Base-by-base conservation (phyloP, 352 stramenopile genomes). In the Phytophthora fragariaefolia region DNA sequence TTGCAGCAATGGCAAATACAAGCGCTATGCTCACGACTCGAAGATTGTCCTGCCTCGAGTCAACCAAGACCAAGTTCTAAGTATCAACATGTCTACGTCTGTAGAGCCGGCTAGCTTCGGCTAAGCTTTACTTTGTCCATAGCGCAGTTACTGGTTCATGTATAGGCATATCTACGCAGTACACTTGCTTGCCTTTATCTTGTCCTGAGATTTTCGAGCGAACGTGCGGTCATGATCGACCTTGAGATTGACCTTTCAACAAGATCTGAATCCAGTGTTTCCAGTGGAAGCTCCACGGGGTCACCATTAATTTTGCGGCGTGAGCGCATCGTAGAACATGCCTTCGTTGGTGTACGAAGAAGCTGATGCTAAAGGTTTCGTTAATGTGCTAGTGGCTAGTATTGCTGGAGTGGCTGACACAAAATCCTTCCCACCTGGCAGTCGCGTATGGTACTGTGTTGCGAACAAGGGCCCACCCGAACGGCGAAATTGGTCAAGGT, bases 1-100 rank as follows among this genome's bases (percentile, higher is more conserved):
- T n/a, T 38, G 2, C 52, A 90, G 81, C 61, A 73, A 87, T 26
- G 81, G 81, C 24, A 76, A 82, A 45, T 86, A 84, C 59, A 90
- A 90, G 59, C 72, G 81, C 18, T 80, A 66, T 34, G 65, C 66
- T 6, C 65, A 84, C 38, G 81, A 90, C 40, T 28, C 51, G 23
- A 71, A 61, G 40, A 34, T 62, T 17, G 18, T 69, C 18, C 43
- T 51, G 8, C 43, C 51, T 34, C 42, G 4, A 4, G 27, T 24
- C 5, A 34, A 17, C 32, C 47, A 26, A 38, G 34, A 51, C 13
- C 32, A 10, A 30, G 40, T 49, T n/a, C 7, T n/a, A 12, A 50
- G 12, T 20, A 28, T 50, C 23, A 28, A 32, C n/a, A 20, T 18
- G 43, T 50, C 43, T 13, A 0, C 43, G 43, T 50, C 43, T 20